phyloP scores from a whole-genome alignment of 2,329 filamentous ascomycete species.

The Esteya vermicola region DNA sequence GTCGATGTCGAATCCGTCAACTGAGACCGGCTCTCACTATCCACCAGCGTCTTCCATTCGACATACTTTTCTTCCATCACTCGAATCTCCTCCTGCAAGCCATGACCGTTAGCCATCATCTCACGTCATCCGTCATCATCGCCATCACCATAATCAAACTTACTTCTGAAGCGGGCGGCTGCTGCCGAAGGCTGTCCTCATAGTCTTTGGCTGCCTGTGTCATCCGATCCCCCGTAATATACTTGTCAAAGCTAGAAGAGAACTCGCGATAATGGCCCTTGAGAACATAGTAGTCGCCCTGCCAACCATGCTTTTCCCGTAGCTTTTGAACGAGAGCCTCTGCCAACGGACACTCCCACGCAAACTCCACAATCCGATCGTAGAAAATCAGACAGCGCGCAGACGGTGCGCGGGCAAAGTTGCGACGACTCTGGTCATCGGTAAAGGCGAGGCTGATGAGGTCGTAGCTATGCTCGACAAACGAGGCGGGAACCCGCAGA shows the following conservation, averaged over 20 bases:
- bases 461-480: conserved; percentile 32
- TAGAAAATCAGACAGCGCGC: conserved; percentile 38
- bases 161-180: conserved; percentile 19
- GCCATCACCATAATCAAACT: conserved; percentile 6
- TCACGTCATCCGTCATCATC: no score
- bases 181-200: conserved; percentile 22
- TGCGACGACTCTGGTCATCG: conserved; percentile 31
- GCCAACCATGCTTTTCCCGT: conserved; percentile 28
- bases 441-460: conserved; percentile 34
- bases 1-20: conserved; percentile 22
- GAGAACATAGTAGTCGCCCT: conserved; percentile 36
- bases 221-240: conserved; percentile 30
- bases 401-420: conserved; percentile 30
- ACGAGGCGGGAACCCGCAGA: conserved; percentile 32
- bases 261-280: conserved; percentile 44
- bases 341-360: conserved; percentile 36
- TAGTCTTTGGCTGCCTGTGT: conserved; percentile 25
- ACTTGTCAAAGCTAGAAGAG: conserved; percentile 34
- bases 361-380: conserved; percentile 31
- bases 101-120: no score
- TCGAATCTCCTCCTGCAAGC: conserved; percentile 10
- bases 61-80: conserved; percentile 25
- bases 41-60: conserved; percentile 28
- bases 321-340: conserved; percentile 30
- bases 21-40: conserved; percentile 25